Evolutionary conservation across 2,329 filamentous ascomycete genomes (phyloP), one percentile per base, ranked within the genome.

Genomic region (Aspergillus niger): DNA sequence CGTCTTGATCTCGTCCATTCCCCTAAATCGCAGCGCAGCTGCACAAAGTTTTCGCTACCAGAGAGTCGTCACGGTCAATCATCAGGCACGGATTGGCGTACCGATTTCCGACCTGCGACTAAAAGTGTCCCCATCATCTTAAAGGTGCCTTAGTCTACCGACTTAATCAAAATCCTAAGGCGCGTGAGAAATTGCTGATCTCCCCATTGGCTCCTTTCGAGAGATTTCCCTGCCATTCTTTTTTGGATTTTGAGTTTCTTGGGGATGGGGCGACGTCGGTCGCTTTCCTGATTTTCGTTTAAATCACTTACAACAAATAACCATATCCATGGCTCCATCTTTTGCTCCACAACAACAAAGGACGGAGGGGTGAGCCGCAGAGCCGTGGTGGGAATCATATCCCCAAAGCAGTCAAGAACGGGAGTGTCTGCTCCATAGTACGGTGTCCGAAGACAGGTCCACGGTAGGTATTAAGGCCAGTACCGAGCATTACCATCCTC

Each of bases 221-320:
- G 49, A 17, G 13, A 22, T 41, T 57, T 61, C 59, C 56, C 52
- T 44, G 43, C 52, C 36, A 44, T 44, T 32, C 26, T 32, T 20
- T 38, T 30, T 44, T 30, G 39, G 26, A 55, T 44, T 65, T 64
- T 65, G 63, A 59, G 57, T 64, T 64, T 36, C 4, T 36, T 58
- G 50, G 55, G 28, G 43, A 57, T 52, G 55, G 56, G 53, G 30
- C 55, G 32, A 53, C 57, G 48, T 48, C 38, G 43, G 36, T 55
- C 52, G 52, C 24, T 30, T 55, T 22, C 38, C 51, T 47, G 60
- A 36, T 48, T 49, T 55, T 58, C 51, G 47, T 59, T 11, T 57
- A 51, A 61, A 55, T 52, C 36, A 57, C 54, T 57, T 44, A 38
- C 41, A 55, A 53, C 44, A 64, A 58, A 49, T 55, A 61, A 63